These are phyloP conservation scores for Apostasia shenzhenica DNA, from an alignment of 106 monocot species.

Conservation along the genomic window DNA sequence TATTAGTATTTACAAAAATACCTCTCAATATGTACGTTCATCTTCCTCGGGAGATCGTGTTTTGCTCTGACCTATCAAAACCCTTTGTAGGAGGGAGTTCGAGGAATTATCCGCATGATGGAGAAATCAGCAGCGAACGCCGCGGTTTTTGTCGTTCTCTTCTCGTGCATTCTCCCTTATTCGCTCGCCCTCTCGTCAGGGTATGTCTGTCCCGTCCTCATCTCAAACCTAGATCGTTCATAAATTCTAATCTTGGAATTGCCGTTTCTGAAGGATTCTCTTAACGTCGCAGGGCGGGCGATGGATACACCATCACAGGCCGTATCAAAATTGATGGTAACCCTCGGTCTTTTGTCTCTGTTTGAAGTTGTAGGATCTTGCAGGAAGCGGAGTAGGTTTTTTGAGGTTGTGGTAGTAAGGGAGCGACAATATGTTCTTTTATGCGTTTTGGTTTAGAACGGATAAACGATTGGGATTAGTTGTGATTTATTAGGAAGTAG, in stretches of 20 bases:
- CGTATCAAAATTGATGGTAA: conserved; percentile 52
- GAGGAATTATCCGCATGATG: conserved; percentile 4
- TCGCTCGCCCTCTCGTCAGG: conserved; percentile 9
- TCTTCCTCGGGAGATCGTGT: too few species aligned
- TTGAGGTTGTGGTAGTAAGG: neutral
- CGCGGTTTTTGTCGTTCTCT: neutral
- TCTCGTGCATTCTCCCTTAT: conserved; percentile 14
- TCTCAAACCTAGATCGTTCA: conserved; percentile 1
- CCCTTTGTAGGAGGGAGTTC: neutral
- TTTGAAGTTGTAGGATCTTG: neutral
- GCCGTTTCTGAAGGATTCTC: neutral
- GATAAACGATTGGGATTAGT: too few species aligned
- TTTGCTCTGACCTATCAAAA: neutral
- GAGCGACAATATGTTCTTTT: neutral
- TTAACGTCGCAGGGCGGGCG: conserved; percentile 25
- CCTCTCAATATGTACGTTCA: too few species aligned
- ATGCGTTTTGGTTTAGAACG: too few species aligned
- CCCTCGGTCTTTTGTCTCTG: neutral
- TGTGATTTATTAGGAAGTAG: too few species aligned
- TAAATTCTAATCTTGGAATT: neutral
- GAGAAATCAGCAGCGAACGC: conserved; percentile 12
- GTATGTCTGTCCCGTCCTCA: conserved; percentile 4
- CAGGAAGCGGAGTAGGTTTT: neutral
- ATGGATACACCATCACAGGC: conserved; percentile 56
- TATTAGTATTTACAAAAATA: too few species aligned